Percentiles rank a stretch among this genome's conserved stretches.
phyloP scores from a whole-genome alignment of 2,329 filamentous ascomycete genomes.

The Epichloe festucae region DNA sequence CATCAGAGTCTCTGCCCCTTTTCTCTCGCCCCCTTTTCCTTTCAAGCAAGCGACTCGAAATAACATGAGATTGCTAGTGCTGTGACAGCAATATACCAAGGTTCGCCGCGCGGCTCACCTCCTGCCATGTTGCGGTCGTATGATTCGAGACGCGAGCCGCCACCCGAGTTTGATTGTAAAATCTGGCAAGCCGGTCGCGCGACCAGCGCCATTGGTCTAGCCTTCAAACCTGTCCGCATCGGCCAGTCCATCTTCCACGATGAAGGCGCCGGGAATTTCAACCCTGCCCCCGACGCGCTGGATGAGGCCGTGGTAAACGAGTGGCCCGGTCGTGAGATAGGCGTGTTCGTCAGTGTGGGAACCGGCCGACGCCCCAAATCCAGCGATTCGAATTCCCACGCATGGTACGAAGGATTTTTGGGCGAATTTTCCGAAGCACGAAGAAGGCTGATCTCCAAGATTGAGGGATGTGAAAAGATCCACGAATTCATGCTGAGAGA shows the following conservation, averaged over 20 bases:
- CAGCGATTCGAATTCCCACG: constrained; percentile 55
- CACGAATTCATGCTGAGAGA: constrained; percentile 78
- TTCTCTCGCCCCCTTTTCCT: background rate
- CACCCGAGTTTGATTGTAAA: constrained; percentile 83
- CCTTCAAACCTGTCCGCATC: constrained; percentile 91
- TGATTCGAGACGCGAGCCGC: constrained; percentile 82
- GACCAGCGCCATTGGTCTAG: constrained; percentile 80
- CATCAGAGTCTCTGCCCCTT: background rate
- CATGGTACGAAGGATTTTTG: constrained; percentile 91
- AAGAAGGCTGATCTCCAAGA: constrained; percentile 73
- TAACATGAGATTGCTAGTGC: constrained; percentile 40
- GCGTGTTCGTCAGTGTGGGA: constrained; percentile 87
- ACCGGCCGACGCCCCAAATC: constrained; percentile 66
- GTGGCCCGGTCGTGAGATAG: constrained; percentile 87
- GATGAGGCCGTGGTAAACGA: constrained; percentile 89
- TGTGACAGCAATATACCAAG: constrained; percentile 83
- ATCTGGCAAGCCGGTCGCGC: constrained; percentile 96
- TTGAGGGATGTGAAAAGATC: constrained; percentile 86
- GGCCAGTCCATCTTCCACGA: constrained; percentile 92
- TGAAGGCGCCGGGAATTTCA: constrained; percentile 83
- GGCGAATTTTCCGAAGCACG: constrained; percentile 88
- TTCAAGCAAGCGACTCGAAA: background rate
- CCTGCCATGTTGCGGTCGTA: constrained; percentile 80
- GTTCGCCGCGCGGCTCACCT: constrained; percentile 53
- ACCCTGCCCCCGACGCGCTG: constrained; percentile 71